These are phyloP conservation scores for Capsicum rhomboideum DNA, from an alignment of 257 asterid species.

Conservation along the genomic window DNA sequence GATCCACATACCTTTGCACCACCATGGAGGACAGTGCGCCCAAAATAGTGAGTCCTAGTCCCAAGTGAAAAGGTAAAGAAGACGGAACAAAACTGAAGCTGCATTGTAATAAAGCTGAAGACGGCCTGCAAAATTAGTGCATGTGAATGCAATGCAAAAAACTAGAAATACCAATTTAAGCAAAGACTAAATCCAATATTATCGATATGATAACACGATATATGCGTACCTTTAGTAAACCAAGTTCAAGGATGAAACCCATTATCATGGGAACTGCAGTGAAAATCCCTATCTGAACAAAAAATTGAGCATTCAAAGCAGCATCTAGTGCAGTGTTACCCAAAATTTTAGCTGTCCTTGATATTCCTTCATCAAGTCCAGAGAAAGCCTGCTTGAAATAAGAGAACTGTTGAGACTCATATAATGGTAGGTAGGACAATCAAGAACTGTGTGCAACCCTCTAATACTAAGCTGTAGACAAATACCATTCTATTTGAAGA, in stretches of 20 bases:
- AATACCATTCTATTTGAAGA: not conserved
- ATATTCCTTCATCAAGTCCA: constrained; percentile 85
- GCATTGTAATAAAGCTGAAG: constrained; percentile 95
- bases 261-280: constrained; percentile 96
- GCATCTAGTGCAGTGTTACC: constrained; percentile 87
- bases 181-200: not conserved
- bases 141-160: not conserved
- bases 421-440: not conserved
- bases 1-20: constrained; percentile 81
- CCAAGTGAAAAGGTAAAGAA: constrained; percentile 96
- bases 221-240: constrained; percentile 71
- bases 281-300: constrained; percentile 94
- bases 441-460: not conserved
- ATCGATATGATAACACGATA: not conserved
- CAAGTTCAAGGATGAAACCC: constrained; percentile 92
- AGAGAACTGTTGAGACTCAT: not conserved
- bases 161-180: not conserved
- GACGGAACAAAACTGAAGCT: constrained; percentile 95
- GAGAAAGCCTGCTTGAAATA: constrained; percentile 73
- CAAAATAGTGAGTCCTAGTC: constrained; percentile 93
- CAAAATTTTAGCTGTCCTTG: constrained; percentile 41
- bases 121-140: constrained; percentile 59
- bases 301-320: constrained; percentile 87
- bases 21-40: constrained; percentile 98
- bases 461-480: not conserved